Evolutionary conservation across 306 rosid species (phyloP).

Genomic region (Malus fusca): DNA sequence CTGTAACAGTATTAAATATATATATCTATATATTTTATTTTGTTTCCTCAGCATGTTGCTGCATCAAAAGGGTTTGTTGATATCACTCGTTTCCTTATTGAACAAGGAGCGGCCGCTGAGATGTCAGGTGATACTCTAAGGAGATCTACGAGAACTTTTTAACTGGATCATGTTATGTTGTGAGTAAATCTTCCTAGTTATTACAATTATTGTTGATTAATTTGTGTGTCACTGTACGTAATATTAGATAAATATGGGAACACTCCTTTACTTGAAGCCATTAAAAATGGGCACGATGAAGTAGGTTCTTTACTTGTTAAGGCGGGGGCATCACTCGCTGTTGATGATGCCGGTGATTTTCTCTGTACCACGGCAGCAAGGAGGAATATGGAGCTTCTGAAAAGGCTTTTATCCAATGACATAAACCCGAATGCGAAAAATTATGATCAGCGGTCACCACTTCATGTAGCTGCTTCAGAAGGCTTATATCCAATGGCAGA

Average conservation of each 20-base stretch:
- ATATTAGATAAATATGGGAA: constrained; percentile 50
- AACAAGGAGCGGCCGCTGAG: constrained; percentile 31
- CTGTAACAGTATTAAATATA: background rate
- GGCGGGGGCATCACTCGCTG: constrained; percentile 41
- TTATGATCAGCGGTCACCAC: constrained; percentile 52
- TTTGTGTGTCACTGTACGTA: background rate
- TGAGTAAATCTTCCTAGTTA: background rate
- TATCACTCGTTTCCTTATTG: constrained; percentile 44
- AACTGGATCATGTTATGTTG: background rate
- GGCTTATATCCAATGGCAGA: constrained; percentile 41
- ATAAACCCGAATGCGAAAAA: constrained; percentile 58
- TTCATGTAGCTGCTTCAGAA: constrained; percentile 59
- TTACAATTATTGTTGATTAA: background rate
- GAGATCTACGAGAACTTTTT: background rate
- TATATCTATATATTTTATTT: background rate
- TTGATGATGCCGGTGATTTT: constrained; percentile 52
- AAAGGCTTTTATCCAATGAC: constrained; percentile 37
- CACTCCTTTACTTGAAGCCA: constrained; percentile 63
- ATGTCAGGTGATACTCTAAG: constrained; percentile 32
- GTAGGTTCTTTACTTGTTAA: constrained; percentile 39
- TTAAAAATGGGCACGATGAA: constrained; percentile 50
- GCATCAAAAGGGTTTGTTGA: constrained; percentile 53
- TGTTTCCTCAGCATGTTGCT: constrained; percentile 36
- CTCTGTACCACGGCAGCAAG: constrained; percentile 45
- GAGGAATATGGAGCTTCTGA: constrained; percentile 31